phyloP scores from a whole-genome alignment of 2,329 filamentous ascomycete genomes.

The Calonectria montana region DNA sequence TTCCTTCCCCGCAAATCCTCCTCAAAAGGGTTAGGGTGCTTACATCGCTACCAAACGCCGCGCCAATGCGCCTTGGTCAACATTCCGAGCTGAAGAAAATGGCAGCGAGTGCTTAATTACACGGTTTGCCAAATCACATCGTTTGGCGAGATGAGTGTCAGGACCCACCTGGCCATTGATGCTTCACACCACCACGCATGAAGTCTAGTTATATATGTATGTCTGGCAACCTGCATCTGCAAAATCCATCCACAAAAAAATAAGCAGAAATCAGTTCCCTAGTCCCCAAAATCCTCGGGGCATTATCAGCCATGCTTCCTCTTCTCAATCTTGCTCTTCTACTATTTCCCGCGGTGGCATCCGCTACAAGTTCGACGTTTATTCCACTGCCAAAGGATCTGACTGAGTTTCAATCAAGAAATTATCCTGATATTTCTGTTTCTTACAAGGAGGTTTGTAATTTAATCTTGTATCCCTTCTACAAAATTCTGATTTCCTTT shows the following conservation, averaged over 20 bases:
- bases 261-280: background rate
- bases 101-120: background rate
- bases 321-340: background rate
- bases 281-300: too few species aligned
- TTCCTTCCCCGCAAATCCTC: background rate
- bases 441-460: slow-evolving; percentile 38
- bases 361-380: background rate
- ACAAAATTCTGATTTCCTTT: background rate
- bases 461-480: too few species aligned
- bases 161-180: background rate
- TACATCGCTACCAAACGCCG: background rate
- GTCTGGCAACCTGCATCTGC: background rate
- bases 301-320: background rate
- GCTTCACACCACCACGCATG: background rate
- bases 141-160: slow-evolving; percentile 10
- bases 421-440: slow-evolving; percentile 32
- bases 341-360: background rate
- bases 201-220: background rate
- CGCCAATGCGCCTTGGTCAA: background rate
- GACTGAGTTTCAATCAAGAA: background rate
- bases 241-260: background rate
- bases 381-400: background rate
- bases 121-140: background rate
- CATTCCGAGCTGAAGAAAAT: background rate
- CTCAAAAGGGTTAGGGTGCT: background rate